Evolutionary conservation across 1,284 basidiomycete genomes (phyloP), one percentile per base, ranked within the genome.

Genomic region (Earliella scabrosa): DNA sequence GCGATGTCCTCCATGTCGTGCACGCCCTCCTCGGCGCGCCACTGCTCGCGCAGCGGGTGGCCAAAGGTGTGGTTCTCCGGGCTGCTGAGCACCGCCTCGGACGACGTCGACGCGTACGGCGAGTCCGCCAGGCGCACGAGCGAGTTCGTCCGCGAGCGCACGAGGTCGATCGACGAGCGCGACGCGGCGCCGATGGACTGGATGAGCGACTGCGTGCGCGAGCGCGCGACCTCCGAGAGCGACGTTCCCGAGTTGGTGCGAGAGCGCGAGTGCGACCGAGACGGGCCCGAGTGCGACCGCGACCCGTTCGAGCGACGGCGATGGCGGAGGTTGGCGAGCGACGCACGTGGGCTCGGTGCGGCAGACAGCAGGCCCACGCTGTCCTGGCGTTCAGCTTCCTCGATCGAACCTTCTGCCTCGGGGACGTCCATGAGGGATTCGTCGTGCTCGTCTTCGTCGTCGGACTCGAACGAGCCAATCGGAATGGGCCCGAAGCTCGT

Each of bases 11-110:
- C 59, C 35, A 65, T 60, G 10, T 64, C 63, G 29, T 65, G 60
- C 34, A 46, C 44, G 7, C 57, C 61, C 38, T 68, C 64, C 32
- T 65, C 63, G 13, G 56, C 61, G 24, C 64, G 24, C 65, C 63
- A 63, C 63, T 66, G 56, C 61, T 63, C 67, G 56, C 60, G 60
- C 62, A 73, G 67, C 14, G 82, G 86, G 49, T 82, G 78, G 8
- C 87, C 88, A 68, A 90, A 90, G 7, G 88, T 90, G 66, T 89
- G 78, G 67, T 88, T 88, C 65, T 88, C 87, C 0, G 75, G 76
- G 47, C 77, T 80, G 62, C 82, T 84, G 41, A 71, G 69, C 23
- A 74, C 45, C 3, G 74, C 78, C 58, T 80, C 77, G 34, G 82
- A 82, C 56, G 80, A 67, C 78, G 69, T 75, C 68, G 77, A 75